phyloP scores from a whole-genome alignment of 441 rosid species.

The Macaranga tanarius region DNA sequence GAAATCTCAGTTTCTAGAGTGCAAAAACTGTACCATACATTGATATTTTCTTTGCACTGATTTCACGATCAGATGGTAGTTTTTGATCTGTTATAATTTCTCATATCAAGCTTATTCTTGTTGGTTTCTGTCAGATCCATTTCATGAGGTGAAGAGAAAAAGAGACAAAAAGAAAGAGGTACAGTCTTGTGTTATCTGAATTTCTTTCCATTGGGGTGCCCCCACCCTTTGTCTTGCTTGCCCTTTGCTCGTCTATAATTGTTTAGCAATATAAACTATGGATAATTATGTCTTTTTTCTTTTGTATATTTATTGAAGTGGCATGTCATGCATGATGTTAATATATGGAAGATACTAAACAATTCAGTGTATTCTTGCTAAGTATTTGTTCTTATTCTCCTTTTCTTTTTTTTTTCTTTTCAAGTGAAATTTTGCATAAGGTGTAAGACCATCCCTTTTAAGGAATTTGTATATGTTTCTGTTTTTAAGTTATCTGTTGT shows the following conservation, averaged over 20 bases:
- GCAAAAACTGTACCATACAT: neutral
- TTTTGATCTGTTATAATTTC: neutral
- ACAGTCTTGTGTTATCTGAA: slow-evolving; percentile 9
- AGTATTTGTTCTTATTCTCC: neutral
- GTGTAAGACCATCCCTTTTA: neutral
- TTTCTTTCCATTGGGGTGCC: neutral
- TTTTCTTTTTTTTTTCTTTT: neutral
- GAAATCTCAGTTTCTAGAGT: neutral
- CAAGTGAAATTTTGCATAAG: neutral
- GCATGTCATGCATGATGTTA: neutral
- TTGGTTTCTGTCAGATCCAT: slow-evolving; percentile 61
- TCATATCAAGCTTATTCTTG: slow-evolving; percentile 16
- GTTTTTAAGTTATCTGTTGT: neutral
- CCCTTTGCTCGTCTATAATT: neutral
- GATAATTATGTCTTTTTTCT: neutral
- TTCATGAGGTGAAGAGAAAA: slow-evolving; percentile 78
- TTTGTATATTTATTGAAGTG: neutral
- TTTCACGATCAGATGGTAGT: neutral
- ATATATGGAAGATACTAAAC: neutral
- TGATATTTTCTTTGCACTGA: neutral
- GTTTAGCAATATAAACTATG: neutral
- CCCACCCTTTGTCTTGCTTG: neutral
- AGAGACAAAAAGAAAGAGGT: slow-evolving; percentile 92
- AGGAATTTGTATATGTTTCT: neutral
- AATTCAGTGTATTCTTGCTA: neutral